These are phyloP conservation scores for Candida boidinii DNA, from an alignment of 805 yeast species.

Conservation along the genomic window DNA sequence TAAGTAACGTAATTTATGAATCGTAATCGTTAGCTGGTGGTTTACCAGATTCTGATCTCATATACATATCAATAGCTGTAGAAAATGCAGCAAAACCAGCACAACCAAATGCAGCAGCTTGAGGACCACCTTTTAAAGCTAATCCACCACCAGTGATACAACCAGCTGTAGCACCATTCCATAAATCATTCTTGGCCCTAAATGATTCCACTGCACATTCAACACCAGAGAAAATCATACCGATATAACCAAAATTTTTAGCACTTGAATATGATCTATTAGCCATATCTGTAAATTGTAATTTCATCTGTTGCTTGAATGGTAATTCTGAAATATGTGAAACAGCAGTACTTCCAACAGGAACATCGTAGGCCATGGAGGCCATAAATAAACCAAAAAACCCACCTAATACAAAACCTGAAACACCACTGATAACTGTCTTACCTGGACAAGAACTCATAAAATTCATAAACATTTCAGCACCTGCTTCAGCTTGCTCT, in stretches of 20 bases:
- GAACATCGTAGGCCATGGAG: constrained; percentile 76
- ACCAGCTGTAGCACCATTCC: constrained; percentile 89
- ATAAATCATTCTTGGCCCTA: constrained; percentile 86
- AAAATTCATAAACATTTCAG: constrained; percentile 69
- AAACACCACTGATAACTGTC: constrained; percentile 81
- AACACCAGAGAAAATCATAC: constrained; percentile 84
- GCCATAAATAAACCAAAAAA: constrained; percentile 95
- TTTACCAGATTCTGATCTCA: constrained; percentile 72
- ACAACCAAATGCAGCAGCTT: constrained; percentile 85
- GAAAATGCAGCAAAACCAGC: constrained; percentile 97
- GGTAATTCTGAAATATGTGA: constrained; percentile 74
- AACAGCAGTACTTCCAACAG: constrained; percentile 43
- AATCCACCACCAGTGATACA: constrained; percentile 96
- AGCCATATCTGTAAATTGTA: constrained; percentile 91
- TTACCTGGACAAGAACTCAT: constrained; percentile 96
- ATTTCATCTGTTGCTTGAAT: constrained; percentile 82
- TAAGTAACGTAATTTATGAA: constrained; percentile 21
- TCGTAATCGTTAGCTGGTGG: constrained; percentile 91
- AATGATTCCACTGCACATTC: constrained; percentile 82
- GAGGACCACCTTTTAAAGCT: constrained; percentile 89
- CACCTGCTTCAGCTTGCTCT: constrained; percentile 90
- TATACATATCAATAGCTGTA: constrained; percentile 77
- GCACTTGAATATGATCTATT: constrained; percentile 82
- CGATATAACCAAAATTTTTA: constrained; percentile 88
- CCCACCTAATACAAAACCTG: constrained; percentile 93